Conservation (phyloP, 768 basidiomycete genomes). For the Serendipita vermifera region DNA sequence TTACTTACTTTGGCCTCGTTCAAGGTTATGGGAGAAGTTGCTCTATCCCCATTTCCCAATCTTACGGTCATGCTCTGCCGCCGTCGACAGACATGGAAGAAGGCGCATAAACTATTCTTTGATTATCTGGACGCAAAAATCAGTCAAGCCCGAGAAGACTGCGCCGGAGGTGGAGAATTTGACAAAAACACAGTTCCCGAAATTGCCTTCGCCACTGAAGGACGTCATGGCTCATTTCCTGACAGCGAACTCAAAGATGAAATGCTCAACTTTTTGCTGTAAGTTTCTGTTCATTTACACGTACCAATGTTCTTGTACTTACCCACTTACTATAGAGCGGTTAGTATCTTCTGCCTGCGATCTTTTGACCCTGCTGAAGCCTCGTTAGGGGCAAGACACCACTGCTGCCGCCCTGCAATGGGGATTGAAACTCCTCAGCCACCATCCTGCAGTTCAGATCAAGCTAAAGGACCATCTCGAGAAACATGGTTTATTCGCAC, state of each 20-base stretch:
- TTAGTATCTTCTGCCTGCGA: too few relatives aligned
- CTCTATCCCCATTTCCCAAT: not conserved
- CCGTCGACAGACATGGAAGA: not conserved
- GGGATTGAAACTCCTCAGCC: slow-evolving; percentile 3
- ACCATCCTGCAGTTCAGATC: not conserved
- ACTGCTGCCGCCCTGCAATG: slow-evolving; percentile 6
- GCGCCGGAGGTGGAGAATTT: not conserved
- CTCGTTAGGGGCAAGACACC: slow-evolving; percentile 6
- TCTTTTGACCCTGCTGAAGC: not conserved
- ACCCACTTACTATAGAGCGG: not conserved
- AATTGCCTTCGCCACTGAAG: not conserved
- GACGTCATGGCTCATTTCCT: not conserved
- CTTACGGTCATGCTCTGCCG: not conserved
- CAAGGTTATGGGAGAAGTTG: slow-evolving; percentile 3
- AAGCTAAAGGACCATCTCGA: not conserved
- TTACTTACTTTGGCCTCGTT: not conserved
- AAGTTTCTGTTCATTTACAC: too few relatives aligned
- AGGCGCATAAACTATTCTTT: slow-evolving; percentile 7
- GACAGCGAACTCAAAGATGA: slow-evolving; percentile 7
- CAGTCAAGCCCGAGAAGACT: not conserved
- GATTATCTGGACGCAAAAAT: slow-evolving; percentile 1
- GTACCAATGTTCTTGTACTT: too few relatives aligned
- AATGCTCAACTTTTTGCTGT: slow-evolving; percentile 7
- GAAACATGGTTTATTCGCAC: not conserved
- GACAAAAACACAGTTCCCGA: not conserved